phyloP scores from a whole-genome alignment of 148 eudicot species.

The Camellia granthamiana region DNA sequence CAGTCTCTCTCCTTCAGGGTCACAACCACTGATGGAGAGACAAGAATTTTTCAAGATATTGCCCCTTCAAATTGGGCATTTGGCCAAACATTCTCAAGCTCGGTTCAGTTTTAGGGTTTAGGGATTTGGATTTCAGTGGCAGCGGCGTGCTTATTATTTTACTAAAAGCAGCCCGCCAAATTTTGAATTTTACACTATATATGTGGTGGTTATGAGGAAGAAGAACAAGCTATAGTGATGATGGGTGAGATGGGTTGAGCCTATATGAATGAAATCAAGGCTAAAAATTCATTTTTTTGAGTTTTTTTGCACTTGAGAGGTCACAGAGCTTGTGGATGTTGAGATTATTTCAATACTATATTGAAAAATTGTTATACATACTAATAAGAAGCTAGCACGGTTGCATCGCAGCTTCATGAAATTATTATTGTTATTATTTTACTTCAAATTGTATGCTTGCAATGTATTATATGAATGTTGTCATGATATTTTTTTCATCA shows the following conservation, averaged over 20 bases:
- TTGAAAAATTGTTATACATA: background rate
- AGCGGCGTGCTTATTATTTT: conserved; percentile 49
- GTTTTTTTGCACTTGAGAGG: background rate
- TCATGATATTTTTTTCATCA: background rate
- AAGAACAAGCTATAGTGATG: background rate
- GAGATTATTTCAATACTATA: background rate
- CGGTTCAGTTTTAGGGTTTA: conserved; percentile 33
- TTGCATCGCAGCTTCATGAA: background rate
- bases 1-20: conserved; percentile 74
- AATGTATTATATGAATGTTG: background rate
- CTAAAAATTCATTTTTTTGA: background rate
- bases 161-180: conserved; percentile 51
- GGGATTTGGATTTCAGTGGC: conserved; percentile 17
- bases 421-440: background rate
- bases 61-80: conserved; percentile 76
- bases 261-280: conserved; percentile 8
- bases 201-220: background rate
- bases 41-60: conserved; percentile 34
- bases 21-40: conserved; percentile 59
- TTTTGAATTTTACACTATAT: background rate
- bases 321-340: background rate
- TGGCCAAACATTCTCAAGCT: conserved; percentile 69
- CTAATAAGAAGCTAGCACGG: background rate
- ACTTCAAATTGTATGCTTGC: background rate
- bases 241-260: conserved; percentile 17